Percentiles rank a stretch among this genome's conserved stretches.
These are phyloP conservation scores for Spergularia bocconei DNA, from an alignment of 148 eudicot genomes.

Conservation along the genomic window DNA sequence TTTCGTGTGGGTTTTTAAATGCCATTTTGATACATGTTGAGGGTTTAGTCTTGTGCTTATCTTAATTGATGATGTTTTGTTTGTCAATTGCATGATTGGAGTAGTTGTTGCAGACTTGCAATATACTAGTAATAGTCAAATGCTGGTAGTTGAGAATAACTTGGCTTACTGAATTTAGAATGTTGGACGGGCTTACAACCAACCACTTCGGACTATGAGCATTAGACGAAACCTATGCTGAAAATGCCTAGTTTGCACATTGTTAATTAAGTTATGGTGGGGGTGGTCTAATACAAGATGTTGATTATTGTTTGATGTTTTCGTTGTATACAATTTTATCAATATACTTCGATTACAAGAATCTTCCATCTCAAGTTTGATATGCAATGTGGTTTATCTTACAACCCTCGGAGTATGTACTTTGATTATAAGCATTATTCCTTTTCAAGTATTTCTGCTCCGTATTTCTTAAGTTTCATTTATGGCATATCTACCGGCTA, in stretches of 20 bases:
- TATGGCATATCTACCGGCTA: neutral
- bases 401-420: neutral
- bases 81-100: slow-evolving; percentile 22
- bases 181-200: neutral
- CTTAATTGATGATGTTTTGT: neutral
- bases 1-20: neutral
- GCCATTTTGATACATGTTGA: neutral
- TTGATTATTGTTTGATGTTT: slow-evolving; percentile 10
- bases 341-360: neutral
- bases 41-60: neutral
- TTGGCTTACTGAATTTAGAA: neutral
- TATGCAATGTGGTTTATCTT: neutral
- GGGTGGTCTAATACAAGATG: neutral
- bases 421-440: neutral
- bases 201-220: slow-evolving; percentile 9
- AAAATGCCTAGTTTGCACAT: neutral
- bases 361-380: no score
- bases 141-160: slow-evolving; percentile 24
- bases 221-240: neutral
- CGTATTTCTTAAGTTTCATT: neutral
- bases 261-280: neutral
- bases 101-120: slow-evolving; percentile 22
- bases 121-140: slow-evolving; percentile 4
- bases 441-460: neutral
- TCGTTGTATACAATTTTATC: neutral